Evolutionary conservation across 2,329 filamentous ascomycete species (phyloP).

Genomic region (Aspergillus tanneri): DNA sequence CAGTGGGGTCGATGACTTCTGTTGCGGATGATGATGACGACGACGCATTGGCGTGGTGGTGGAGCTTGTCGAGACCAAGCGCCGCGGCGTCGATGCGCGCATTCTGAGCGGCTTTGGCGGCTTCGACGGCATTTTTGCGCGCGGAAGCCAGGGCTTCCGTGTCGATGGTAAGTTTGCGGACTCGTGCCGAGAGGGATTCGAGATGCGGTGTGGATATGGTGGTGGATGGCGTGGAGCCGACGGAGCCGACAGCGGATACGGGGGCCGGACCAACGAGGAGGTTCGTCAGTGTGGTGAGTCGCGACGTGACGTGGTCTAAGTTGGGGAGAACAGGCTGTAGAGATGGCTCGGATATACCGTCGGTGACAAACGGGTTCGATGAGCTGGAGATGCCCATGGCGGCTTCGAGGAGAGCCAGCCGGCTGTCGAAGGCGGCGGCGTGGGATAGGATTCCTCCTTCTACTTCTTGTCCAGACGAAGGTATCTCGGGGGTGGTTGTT

Average conservation of each 20-base stretch:
- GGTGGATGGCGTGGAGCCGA: conserved; percentile 21
- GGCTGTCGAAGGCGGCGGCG: conserved; percentile 82
- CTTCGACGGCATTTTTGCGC: conserved; percentile 44
- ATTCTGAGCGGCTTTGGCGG: conserved; percentile 43
- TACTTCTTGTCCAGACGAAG: conserved; percentile 34
- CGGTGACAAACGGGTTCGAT: conserved; percentile 54
- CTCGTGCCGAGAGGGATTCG: conserved; percentile 44
- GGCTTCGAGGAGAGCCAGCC: conserved; percentile 75
- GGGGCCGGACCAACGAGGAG: conserved; percentile 41
- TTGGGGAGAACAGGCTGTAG: conserved; percentile 73
- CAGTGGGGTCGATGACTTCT: conserved; percentile 56
- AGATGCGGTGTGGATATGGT: conserved; percentile 43
- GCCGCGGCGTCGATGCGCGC: conserved; percentile 36
- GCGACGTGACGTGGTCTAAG: conserved; percentile 75
- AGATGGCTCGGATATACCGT: conserved; percentile 51
- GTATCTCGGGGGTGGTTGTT: conserved; percentile 10
- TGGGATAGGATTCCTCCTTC: conserved; percentile 61
- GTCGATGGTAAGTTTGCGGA: conserved; percentile 46
- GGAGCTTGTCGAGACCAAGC: too few relatives aligned
- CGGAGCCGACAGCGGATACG: conserved; percentile 23
- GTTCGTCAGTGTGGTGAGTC: conserved; percentile 69
- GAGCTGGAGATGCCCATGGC: conserved; percentile 75
- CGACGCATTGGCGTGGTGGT: conserved; percentile 27
- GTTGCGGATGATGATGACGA: conserved; percentile 41
- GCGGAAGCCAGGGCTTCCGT: conserved; percentile 45